phyloP scores from a whole-genome alignment of 345 rosid genomes.

The Cardamine resedifolia region DNA sequence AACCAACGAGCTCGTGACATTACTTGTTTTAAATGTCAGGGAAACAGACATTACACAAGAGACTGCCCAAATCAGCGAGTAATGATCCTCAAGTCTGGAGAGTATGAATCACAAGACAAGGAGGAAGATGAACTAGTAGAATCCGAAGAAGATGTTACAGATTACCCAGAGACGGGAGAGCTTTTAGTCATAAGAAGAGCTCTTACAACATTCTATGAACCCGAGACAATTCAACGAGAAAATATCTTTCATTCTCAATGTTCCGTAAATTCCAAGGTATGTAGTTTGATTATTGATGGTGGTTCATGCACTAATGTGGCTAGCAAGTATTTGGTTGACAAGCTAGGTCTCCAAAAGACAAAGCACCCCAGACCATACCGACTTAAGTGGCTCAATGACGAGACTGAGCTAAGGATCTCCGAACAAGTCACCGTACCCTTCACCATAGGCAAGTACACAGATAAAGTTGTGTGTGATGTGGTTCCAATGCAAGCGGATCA shows the following conservation, averaged over 20 bases:
- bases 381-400: too few species aligned
- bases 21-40: neutral
- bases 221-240: neutral
- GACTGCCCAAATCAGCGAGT: neutral
- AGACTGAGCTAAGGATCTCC: too few species aligned
- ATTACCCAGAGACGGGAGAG: slow-evolving; percentile 15
- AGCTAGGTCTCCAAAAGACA: too few species aligned
- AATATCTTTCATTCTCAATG: neutral
- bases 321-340: too few species aligned
- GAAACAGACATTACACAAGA: neutral
- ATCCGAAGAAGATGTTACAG: neutral
- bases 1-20: neutral
- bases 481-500: too few species aligned
- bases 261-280: too few species aligned
- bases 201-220: neutral
- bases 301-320: too few species aligned
- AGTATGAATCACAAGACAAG: neutral
- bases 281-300: too few species aligned
- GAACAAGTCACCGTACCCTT: neutral
- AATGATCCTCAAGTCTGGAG: neutral
- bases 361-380: too few species aligned
- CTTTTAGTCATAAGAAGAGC: neutral
- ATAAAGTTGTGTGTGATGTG: neutral
- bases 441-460: neutral
- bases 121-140: too few species aligned